These are phyloP conservation scores for Mycena vulgaris DNA, from an alignment of 768 basidiomycete genomes.

Conservation along the genomic window DNA sequence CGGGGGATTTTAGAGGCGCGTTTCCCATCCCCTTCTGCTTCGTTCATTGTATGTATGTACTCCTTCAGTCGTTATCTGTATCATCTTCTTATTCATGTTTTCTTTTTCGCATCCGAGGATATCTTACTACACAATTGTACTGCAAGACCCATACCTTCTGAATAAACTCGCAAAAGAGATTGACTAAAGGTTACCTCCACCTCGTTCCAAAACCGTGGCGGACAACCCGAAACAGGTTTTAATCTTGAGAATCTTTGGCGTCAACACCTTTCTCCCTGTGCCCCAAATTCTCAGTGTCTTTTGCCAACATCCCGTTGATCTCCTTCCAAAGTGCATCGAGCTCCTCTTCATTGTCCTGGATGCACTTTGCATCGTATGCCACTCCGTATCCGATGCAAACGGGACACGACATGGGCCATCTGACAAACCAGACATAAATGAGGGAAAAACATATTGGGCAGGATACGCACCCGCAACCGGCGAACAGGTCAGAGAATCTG, in stretches of 20 bases:
- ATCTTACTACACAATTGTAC: background rate
- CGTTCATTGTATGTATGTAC: constrained; percentile 18
- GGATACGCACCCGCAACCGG: constrained; percentile 12
- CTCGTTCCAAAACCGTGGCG: no score
- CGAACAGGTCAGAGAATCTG: constrained; percentile 17
- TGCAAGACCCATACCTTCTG: no score
- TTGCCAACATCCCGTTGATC: constrained; percentile 22
- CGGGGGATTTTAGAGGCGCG: constrained; percentile 26
- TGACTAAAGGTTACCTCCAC: no score
- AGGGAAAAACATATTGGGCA: no score
- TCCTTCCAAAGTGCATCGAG: constrained; percentile 18
- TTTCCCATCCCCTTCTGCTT: background rate
- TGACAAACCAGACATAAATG: background rate
- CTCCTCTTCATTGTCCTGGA: constrained; percentile 19
- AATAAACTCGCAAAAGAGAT: no score
- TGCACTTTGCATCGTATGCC: constrained; percentile 3
- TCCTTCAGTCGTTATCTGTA: constrained; percentile 19
- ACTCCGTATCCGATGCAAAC: constrained; percentile 28
- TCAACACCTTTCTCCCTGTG: no score
- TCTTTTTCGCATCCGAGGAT: background rate
- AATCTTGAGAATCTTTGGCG: no score
- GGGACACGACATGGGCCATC: constrained; percentile 28
- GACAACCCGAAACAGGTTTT: no score
- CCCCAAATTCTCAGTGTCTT: background rate
- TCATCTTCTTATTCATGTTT: constrained; percentile 19